Evolutionary conservation across 345 rosid species (phyloP).

Genomic region (Carallia brachiata): DNA sequence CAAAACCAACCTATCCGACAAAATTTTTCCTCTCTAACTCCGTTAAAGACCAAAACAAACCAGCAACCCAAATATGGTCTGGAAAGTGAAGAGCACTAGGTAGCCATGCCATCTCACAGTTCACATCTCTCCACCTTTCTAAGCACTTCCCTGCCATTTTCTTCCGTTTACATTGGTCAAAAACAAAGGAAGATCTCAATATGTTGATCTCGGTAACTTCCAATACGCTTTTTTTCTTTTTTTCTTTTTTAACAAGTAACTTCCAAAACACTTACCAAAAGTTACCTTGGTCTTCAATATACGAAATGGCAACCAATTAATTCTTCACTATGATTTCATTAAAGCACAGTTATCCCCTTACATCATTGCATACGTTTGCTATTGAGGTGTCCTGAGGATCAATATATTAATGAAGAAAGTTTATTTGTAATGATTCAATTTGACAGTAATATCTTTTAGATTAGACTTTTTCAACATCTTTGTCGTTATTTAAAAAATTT

Average conservation of each 20-base stretch:
- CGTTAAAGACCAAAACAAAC: too few species aligned
- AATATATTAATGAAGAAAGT: too few species aligned
- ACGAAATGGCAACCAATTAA: slow-evolving; percentile 3
- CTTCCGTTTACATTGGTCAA: not conserved
- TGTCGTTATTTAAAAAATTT: too few species aligned
- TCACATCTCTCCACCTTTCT: not conserved
- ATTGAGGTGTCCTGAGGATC: too few species aligned
- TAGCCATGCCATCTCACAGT: too few species aligned
- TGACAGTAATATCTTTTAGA: not conserved
- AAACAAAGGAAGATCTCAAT: not conserved
- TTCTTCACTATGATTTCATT: not conserved
- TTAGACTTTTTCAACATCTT: not conserved
- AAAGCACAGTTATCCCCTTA: not conserved
- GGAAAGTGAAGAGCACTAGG: too few species aligned
- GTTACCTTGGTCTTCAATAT: slow-evolving; percentile 7
- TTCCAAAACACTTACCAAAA: not conserved
- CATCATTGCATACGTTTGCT: not conserved
- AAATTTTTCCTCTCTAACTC: too few species aligned
- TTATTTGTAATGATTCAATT: not conserved
- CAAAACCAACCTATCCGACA: too few species aligned
- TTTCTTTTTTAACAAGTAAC: too few species aligned
- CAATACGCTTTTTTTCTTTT: too few species aligned
- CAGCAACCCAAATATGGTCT: too few species aligned
- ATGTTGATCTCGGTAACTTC: not conserved
- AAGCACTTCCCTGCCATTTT: not conserved